Evolutionary conservation across 1,284 basidiomycete genomes (phyloP).

Genomic region (Athelia psychrophila): DNA sequence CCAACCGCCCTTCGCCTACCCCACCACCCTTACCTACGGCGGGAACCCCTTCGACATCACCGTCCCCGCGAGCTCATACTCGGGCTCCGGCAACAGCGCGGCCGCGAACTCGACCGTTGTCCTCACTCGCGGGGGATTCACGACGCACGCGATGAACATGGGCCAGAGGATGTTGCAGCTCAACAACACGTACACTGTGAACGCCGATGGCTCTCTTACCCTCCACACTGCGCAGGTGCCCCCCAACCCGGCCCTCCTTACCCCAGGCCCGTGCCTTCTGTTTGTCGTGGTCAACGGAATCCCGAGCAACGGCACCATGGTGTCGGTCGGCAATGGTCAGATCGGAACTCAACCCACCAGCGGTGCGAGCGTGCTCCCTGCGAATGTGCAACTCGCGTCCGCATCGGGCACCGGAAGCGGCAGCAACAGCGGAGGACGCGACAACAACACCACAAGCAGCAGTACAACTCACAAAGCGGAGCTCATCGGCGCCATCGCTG

Average conservation of each 20-base stretch:
- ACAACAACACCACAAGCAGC: background rate
- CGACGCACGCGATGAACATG: conserved; percentile 96
- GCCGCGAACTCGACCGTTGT: conserved; percentile 79
- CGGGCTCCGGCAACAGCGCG: conserved; percentile 64
- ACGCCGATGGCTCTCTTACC: conserved; percentile 67
- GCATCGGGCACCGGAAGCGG: conserved; percentile 34
- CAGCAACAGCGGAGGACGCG: conserved; percentile 9
- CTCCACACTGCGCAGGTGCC: conserved; percentile 80
- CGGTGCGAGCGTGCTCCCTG: conserved; percentile 50
- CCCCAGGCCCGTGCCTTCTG: conserved; percentile 82
- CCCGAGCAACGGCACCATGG: conserved; percentile 73
- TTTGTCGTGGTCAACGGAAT: conserved; percentile 84
- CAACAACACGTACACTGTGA: conserved; percentile 81
- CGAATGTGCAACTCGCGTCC: conserved; percentile 37
- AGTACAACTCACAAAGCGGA: conserved; percentile 10
- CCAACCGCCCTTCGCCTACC: conserved; percentile 73
- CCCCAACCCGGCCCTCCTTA: conserved; percentile 81
- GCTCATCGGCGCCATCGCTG: conserved; percentile 20
- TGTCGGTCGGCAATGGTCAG: conserved; percentile 79
- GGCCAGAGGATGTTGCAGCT: conserved; percentile 76
- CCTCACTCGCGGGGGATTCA: conserved; percentile 86
- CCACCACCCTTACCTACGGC: conserved; percentile 77
- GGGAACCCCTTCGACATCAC: conserved; percentile 74
- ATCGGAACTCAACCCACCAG: conserved; percentile 64
- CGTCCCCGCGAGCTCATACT: conserved; percentile 60